These are phyloP conservation scores for Solanum rostratum DNA, from an alignment of 257 asterid genomes.

Conservation along the genomic window DNA sequence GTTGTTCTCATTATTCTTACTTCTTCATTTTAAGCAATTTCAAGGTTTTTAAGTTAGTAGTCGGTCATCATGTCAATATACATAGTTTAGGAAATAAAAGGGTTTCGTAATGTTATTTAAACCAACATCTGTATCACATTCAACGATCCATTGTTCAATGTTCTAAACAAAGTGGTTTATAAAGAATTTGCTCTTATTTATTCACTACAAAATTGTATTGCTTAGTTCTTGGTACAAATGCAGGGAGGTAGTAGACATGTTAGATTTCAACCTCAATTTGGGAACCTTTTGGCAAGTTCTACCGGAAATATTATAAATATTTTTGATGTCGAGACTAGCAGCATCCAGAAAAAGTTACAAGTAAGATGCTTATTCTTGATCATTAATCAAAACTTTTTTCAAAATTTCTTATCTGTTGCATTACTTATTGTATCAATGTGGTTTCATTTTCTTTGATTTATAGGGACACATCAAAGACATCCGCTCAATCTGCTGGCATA, in stretches of 20 bases:
- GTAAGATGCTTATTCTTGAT: slow-evolving; percentile 7
- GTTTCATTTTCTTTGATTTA: background rate
- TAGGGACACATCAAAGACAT: slow-evolving; percentile 36
- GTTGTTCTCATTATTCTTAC: background rate
- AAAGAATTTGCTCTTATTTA: background rate
- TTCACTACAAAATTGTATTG: background rate
- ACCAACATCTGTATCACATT: background rate
- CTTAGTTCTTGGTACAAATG: background rate
- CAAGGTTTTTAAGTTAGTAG: background rate
- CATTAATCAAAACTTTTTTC: background rate
- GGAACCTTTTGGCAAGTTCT: slow-evolving; percentile 29
- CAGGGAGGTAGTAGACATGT: slow-evolving; percentile 38
- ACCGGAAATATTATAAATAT: slow-evolving; percentile 27
- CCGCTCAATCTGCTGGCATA: slow-evolving; percentile 32
- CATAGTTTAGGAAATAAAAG: background rate
- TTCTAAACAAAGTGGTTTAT: background rate
- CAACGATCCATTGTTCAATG: background rate
- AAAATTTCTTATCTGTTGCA: background rate
- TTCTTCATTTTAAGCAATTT: background rate
- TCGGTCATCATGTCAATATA: background rate
- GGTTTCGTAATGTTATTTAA: background rate
- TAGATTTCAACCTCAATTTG: slow-evolving; percentile 34
- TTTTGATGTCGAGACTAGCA: slow-evolving; percentile 29
- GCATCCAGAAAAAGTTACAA: slow-evolving; percentile 11
- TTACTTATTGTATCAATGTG: background rate